Evolutionary conservation across 2,329 filamentous ascomycete genomes (phyloP), one percentile per base, ranked within the genome.

Genomic region (Byssothecium circinans): DNA sequence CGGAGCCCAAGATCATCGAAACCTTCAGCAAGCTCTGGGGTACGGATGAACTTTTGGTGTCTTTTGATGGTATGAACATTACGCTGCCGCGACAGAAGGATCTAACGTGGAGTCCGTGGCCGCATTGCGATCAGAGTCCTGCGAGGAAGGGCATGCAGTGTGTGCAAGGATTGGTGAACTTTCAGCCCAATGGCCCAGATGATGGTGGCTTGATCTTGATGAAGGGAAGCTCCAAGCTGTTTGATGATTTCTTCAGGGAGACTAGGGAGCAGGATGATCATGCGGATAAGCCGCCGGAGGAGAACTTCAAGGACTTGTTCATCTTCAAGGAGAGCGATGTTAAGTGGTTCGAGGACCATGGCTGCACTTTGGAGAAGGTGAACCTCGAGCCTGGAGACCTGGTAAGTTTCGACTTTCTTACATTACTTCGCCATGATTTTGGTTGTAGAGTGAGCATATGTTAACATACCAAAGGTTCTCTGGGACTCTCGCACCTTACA

Each of bases 401-500:
- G 48, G 66, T 46, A 43, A 17, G 41, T 32, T 15, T n/a, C n/a
- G n/a, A n/a, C n/a, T n/a, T n/a, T n/a, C n/a, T n/a, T n/a, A n/a
- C n/a, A n/a, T n/a, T n/a, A n/a, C n/a, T n/a, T n/a, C n/a, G n/a
- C n/a, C n/a, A n/a, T n/a, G n/a, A n/a, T n/a, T n/a, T n/a, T n/a
- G n/a, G n/a, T n/a, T n/a, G n/a, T n/a, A n/a, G n/a, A n/a, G n/a
- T n/a, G n/a, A n/a, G n/a, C n/a, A n/a, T n/a, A n/a, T n/a, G n/a
- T n/a, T n/a, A n/a, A n/a, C n/a, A n/a, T n/a, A n/a, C n/a, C n/a
- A n/a, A n/a, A n/a, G 30, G 22, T 77, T 4, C 60, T 77, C 6
- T 76, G 75, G 76, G 75, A 78, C 49, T 73, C 71, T 3, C 62
- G 78, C 3, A 75, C 74, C 0, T 73, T 78, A 41, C 77, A 80